Evolutionary conservation across 257 asterid genomes (phyloP), one percentile per base, ranked within the genome.

Genomic region (Primulina huaijiensis): DNA sequence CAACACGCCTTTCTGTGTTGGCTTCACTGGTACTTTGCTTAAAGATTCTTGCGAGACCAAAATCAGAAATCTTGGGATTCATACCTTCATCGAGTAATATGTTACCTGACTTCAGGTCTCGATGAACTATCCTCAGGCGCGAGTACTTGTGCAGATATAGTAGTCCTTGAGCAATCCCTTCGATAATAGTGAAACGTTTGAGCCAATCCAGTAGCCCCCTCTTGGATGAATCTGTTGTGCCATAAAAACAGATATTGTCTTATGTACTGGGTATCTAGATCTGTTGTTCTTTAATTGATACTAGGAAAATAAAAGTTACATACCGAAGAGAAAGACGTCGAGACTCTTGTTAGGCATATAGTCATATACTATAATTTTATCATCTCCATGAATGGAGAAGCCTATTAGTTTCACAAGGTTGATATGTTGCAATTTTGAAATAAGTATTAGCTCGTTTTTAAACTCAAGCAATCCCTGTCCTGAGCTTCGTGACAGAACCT

Each of bases 51-150:
- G 90, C 92, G 69, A 85, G 85, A 5, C 94, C 90, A 61, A 89
- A 87, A 76, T 89, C 89, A 4, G 92, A 81, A 68, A 89, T 87
- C 80, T 85, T 85, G 6, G 92, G 91, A 29, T 55, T 82, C 94
- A 89, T 80, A 65, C 84, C 81, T 16, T 85, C 74, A 31, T 87
- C 90, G 5, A 87, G 74, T 67, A 89, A 69, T 30, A 89, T 81
- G 71, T 89, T 87, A 71, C 85, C 74, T 2, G 89, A 83, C 56
- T 86, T 89, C 68, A 86, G 14, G 76, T 89, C 91, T 61, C 93
- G 74, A 40, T 83, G 93, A 11, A 89, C 84, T n/a, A 88, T 81
- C 52, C 58, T 78, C 10, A 88, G 68, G 16, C 91, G 77, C 8
- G 95, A 82, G 82, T 85, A 80, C 78, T 78, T 88, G 69, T 88